Conservation (phyloP, 176 grass and related monocot genomes). For the Eleusine indica region DNA sequence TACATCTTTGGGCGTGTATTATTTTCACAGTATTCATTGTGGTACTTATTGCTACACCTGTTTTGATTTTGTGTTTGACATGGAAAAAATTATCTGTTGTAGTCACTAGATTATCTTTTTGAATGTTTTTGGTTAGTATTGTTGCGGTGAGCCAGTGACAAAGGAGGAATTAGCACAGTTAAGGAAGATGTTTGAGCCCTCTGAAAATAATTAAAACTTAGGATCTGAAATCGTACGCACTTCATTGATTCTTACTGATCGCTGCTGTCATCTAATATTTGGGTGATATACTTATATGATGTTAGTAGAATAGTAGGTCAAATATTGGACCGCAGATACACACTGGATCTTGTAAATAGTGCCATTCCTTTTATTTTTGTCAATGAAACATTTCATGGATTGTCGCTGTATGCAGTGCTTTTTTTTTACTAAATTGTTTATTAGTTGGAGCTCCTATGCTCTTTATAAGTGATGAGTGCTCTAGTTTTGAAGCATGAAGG, state of each 20-base stretch:
- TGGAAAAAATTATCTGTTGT: neutral
- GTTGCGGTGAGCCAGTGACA: neutral
- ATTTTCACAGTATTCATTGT: neutral
- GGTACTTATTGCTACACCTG: neutral
- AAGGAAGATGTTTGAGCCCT: neutral
- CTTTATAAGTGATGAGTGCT: neutral
- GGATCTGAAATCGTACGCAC: neutral
- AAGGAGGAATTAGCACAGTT: neutral
- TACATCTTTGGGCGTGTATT: slow-evolving; percentile 36
- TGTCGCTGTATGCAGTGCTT: neutral
- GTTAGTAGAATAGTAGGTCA: neutral
- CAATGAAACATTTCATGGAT: neutral
- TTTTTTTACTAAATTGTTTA: neutral
- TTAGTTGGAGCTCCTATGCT: neutral
- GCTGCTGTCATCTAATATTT: neutral
- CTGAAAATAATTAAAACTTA: neutral
- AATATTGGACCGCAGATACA: neutral
- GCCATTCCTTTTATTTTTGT: neutral
- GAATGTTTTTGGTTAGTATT: neutral
- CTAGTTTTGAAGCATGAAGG: no score
- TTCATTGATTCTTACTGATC: slow-evolving; percentile 14
- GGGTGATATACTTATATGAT: neutral
- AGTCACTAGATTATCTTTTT: neutral
- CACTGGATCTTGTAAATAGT: neutral
- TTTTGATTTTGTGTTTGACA: slow-evolving; percentile 19